Base-by-base conservation (phyloP, 495 filamentous ascomycete species). In the Rostrohypoxylon terebratum region DNA sequence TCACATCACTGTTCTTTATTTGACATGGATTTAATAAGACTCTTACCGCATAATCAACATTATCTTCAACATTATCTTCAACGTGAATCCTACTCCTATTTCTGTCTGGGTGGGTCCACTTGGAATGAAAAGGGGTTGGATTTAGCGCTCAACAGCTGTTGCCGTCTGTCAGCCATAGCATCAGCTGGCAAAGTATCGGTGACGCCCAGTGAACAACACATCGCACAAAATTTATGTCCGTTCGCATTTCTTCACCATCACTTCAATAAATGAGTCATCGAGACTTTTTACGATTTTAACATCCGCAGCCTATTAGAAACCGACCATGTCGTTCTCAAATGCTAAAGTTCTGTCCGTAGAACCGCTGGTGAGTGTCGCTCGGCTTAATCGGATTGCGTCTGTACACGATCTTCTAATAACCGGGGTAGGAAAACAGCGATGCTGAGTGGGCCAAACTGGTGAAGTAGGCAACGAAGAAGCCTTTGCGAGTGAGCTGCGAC, bases 381-480 rank as follows among this genome's bases (percentile, higher is more conserved):
- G 11, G 54, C 44, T 18, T 53, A 20, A 71, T 36, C 23, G 38
- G 18, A 71, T 76, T 69, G 48, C 53, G 36, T 55, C 6, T 53
- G 16, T 14, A 36, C 20, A n/a, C 16, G 16, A 33, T 51, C 33
- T 50, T n/a, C 62, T 48, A 25, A 68, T 21, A 53, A 10, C 21
- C 33, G 38, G 14, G 14, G 66, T 54, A 85, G 83, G 69, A 71
- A 16, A 77, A 82, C 36, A 76, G 63, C 11, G 91, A 95, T 68
- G 92, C 92, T n/a, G 85, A 84, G 78, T 96, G 93, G 93, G 87
- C 87, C 20, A 90, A 87, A 77, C 82, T 92, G 2, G 69, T 79
- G 63, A 77, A 73, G 75, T 85, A 64, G 70, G 81, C 58, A 77
- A 71, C 25, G 13, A 73, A 77, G 7, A 73, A 71, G 68, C 14